Percentiles rank a stretch among this genome's conserved stretches.
These are phyloP conservation scores for Geotrichum cucujoidarum DNA, from an alignment of 1,139 yeast genomes.

Conservation along the genomic window DNA sequence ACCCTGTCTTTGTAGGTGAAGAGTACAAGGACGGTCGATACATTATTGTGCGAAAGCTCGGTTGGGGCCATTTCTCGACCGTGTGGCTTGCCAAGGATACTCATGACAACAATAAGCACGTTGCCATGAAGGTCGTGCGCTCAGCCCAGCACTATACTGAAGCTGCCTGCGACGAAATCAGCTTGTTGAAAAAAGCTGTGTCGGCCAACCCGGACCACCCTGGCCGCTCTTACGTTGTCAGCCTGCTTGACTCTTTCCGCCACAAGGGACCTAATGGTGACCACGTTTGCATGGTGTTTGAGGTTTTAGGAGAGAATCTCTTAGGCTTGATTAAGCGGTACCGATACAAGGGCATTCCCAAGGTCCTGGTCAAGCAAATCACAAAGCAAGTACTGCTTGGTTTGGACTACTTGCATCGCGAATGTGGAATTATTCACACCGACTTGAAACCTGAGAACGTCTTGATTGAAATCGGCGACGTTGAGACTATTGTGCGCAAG, in stretches of 20 bases:
- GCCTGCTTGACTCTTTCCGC: constrained; percentile 66
- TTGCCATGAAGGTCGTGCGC: constrained; percentile 79
- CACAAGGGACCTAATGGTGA: constrained; percentile 77
- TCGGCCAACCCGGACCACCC: constrained; percentile 56
- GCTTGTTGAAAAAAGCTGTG: constrained; percentile 49
- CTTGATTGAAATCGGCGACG: constrained; percentile 73
- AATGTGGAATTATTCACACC: constrained; percentile 84
- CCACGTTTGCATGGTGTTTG: constrained; percentile 87
- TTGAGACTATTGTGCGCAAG: constrained; percentile 58
- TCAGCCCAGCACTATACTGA: constrained; percentile 66
- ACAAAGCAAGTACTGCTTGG: constrained; percentile 73
- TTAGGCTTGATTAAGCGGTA: constrained; percentile 64
- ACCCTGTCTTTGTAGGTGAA: constrained; percentile 78
- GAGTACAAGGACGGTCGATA: constrained; percentile 54
- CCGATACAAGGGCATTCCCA: constrained; percentile 67
- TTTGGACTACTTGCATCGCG: constrained; percentile 73
- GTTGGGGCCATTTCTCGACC: constrained; percentile 90
- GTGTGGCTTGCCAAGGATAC: constrained; percentile 77
- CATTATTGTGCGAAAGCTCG: constrained; percentile 67
- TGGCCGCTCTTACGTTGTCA: constrained; percentile 67
- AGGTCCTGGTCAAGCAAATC: constrained; percentile 70
- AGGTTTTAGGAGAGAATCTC: constrained; percentile 78
- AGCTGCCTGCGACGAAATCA: constrained; percentile 82
- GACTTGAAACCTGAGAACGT: constrained; percentile 89
- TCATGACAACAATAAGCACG: constrained; percentile 46